Base-by-base conservation (phyloP, 257 asterid genomes). In the Forsythia suspensa region DNA sequence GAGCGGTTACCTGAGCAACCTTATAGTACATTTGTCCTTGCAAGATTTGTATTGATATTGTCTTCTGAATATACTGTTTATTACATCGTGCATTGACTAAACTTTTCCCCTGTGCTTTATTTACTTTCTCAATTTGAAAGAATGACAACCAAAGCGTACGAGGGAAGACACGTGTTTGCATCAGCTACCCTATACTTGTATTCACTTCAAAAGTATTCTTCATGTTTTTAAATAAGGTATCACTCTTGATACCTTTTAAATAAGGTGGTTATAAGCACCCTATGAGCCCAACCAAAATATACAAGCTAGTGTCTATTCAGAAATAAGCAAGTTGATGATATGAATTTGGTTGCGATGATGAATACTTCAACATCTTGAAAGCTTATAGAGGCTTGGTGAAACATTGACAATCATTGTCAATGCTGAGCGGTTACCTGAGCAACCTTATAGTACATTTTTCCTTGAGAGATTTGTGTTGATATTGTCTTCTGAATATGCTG, bases 311-410 rank as follows among this genome's bases (percentile, higher is more conserved):
- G 70, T 10, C 3, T 63, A 3, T 21, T 24, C 7, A 0, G 39
- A 21, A 29, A 24, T 63, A 63, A 63, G 78, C 24, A 36, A 36
- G 73, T 6, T 51, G 77, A 24, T 78, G 15, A 24, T 18, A 59
- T 59, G 37, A 66, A 40, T 70, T 82, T 40, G 83, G 88, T 87
- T 87, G 88, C 90, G 70, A 40, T 87, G 90, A 87, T 79, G 90
- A 82, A 71, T 80, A 76, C 70, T 11, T 82, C 85, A 80, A 57
- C 68, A 13, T 24, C 67, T 78, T 46, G 82, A 63, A 63, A 63
- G 70, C 70, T 63, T 63, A 18, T n/a, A 5, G 29, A 24, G 39
- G 70, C 40, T 63, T 63, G 39, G 8, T 63, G 70, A 63, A 63
- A 21, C 39, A 63, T 63, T 63, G 70, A 63, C 70, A 3, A 12